Evolutionary conservation across 352 stramenopile genomes (phyloP).

Genomic region (Globisporangium solare): DNA sequence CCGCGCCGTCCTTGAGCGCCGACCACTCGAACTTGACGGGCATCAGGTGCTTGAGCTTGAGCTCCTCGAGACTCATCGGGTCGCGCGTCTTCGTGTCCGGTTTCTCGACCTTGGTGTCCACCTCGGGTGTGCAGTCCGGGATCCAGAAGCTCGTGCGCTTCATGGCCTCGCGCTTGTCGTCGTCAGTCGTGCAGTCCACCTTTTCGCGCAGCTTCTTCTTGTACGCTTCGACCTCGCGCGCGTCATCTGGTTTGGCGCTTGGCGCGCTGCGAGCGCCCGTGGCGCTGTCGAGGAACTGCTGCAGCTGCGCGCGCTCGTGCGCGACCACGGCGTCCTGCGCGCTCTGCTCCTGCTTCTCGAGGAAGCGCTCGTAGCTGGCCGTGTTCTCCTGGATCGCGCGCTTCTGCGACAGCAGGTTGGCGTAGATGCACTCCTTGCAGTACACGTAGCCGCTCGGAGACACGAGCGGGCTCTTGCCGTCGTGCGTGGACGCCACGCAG

Average conservation of each 20-base stretch:
- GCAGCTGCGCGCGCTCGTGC: slow-evolving; percentile 47
- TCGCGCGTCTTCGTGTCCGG: slow-evolving; percentile 75
- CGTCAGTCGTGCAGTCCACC: slow-evolving; percentile 66
- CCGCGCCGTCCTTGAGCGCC: slow-evolving; percentile 16
- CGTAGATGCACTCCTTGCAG: slow-evolving; percentile 88
- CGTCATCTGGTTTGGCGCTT: background rate
- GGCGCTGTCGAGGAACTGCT: slow-evolving; percentile 40
- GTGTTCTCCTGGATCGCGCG: slow-evolving; percentile 71
- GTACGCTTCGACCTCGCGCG: background rate
- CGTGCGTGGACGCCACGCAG: slow-evolving; percentile 55
- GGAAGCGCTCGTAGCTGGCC: slow-evolving; percentile 55
- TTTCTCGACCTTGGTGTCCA: slow-evolving; percentile 40
- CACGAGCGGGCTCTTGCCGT: slow-evolving; percentile 52
- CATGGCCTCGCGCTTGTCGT: slow-evolving; percentile 71
- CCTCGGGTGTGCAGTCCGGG: slow-evolving; percentile 68
- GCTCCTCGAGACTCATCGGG: slow-evolving; percentile 75
- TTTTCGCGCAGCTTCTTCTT: slow-evolving; percentile 63
- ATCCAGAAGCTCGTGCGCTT: slow-evolving; percentile 86
- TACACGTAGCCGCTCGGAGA: slow-evolving; percentile 74
- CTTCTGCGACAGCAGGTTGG: slow-evolving; percentile 81
- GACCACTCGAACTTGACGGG: slow-evolving; percentile 82
- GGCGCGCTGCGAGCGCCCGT: slow-evolving; percentile 18
- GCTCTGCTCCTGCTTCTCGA: slow-evolving; percentile 43
- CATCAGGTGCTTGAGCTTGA: slow-evolving; percentile 88
- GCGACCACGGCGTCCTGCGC: slow-evolving; percentile 43